Conservation (phyloP, 192 early-diverging fungal species). For the Entomortierella chlamydospora region DNA sequence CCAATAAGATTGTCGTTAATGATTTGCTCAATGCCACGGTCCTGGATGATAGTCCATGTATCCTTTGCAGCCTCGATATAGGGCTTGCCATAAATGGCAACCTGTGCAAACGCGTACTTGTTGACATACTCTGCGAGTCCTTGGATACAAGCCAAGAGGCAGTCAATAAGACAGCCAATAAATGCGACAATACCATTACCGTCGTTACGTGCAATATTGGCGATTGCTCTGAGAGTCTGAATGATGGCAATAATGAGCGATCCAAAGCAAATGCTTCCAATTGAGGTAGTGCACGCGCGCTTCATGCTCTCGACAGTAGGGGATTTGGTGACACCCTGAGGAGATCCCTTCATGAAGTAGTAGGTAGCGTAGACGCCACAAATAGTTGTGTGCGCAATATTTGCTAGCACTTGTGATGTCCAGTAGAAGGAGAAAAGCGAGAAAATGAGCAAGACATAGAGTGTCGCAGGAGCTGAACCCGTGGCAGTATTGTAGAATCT, state of each 20-base stretch:
- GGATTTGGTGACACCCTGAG: constrained; percentile 57
- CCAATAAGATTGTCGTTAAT: constrained; percentile 95
- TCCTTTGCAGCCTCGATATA: constrained; percentile 77
- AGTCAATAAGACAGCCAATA: constrained; percentile 53
- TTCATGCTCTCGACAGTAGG: constrained; percentile 80
- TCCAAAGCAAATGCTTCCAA: constrained; percentile 88
- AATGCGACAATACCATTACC: constrained; percentile 47
- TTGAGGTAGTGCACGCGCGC: constrained; percentile 81
- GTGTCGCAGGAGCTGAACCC: constrained; percentile 48
- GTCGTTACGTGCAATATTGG: constrained; percentile 42
- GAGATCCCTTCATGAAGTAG: constrained; percentile 71
- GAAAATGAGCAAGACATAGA: constrained; percentile 70
- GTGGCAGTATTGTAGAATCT: constrained; percentile 34
- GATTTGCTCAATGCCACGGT: constrained; percentile 81
- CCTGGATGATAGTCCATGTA: constrained; percentile 90
- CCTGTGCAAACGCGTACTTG: constrained; percentile 90
- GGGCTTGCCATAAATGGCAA: constrained; percentile 90
- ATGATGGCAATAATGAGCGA: constrained; percentile 67
- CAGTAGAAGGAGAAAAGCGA: constrained; percentile 80
- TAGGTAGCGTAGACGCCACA: constrained; percentile 85
- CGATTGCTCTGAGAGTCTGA: constrained; percentile 74
- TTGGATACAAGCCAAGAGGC: constrained; percentile 35
- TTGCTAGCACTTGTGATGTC: constrained; percentile 80
- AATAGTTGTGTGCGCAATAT: constrained; percentile 78
- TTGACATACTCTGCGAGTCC: constrained; percentile 70